A percentile compares a stretch with the other conserved stretches of the same genome.
Conservation (phyloP, 257 asterid genomes). For the Gentiana dahurica region DNA sequence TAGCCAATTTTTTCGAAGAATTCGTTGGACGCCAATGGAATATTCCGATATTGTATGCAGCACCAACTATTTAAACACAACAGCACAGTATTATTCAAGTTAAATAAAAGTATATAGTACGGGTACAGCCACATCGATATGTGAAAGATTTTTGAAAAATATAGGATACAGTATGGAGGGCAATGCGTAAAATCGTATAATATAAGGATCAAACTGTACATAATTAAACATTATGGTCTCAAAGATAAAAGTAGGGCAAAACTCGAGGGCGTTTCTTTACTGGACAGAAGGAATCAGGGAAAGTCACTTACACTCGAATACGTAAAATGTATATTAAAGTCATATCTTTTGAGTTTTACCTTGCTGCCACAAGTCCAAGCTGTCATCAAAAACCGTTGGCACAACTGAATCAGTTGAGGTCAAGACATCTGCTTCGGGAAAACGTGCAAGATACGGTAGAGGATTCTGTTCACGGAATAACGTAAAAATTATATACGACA, state of each 20-base stretch:
- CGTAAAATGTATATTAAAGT: conserved; percentile 8
- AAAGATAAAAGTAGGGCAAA: no score
- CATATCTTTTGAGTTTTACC: conserved; percentile 37
- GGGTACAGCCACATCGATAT: no score
- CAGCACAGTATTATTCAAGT: not conserved
- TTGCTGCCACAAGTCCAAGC: conserved; percentile 81
- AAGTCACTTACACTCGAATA: not conserved
- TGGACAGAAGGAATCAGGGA: conserved; percentile 1
- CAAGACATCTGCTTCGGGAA: conserved; percentile 94
- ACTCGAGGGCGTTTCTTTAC: not conserved
- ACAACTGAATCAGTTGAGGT: conserved; percentile 90
- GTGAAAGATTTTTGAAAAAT: no score
- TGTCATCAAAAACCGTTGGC: conserved; percentile 90
- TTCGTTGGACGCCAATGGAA: conserved; percentile 97
- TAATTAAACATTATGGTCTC: no score
- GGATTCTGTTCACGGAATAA: conserved; percentile 57
- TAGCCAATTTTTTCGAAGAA: conserved; percentile 71
- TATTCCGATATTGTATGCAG: conserved; percentile 90
- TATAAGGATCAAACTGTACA: no score
- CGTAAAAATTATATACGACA: not conserved
- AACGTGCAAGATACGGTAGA: conserved; percentile 88
- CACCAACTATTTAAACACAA: conserved; percentile 46
- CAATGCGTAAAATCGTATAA: no score
- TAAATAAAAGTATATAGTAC: no score
- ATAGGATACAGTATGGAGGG: no score